Evolutionary conservation across 148 eudicot genomes (phyloP).

Genomic region (Chenopodium album): DNA sequence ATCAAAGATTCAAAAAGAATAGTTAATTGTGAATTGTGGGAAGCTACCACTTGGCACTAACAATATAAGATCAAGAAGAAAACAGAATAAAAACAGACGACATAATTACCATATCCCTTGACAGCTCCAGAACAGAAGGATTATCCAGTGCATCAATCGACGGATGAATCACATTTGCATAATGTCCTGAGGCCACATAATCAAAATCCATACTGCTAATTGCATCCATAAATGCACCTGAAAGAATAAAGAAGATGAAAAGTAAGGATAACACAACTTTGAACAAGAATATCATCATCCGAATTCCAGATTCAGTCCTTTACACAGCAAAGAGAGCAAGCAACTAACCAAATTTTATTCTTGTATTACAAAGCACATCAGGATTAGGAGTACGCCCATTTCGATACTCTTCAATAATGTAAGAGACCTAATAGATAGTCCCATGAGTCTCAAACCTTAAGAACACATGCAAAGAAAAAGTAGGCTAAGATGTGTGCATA

Average conservation of each 20-base stretch:
- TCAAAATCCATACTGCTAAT: slow-evolving; percentile 70
- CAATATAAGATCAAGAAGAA: background rate
- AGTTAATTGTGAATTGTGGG: background rate
- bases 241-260: slow-evolving; percentile 12
- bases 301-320: background rate
- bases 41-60: background rate
- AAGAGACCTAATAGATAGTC: slow-evolving; percentile 69
- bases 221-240: slow-evolving; percentile 96
- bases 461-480: slow-evolving; percentile 8
- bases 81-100: background rate
- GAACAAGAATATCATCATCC: background rate
- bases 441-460: slow-evolving; percentile 25
- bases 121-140: slow-evolving; percentile 67
- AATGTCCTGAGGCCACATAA: slow-evolving; percentile 94
- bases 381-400: slow-evolving; percentile 98
- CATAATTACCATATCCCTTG: slow-evolving; percentile 71
- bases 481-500: background rate
- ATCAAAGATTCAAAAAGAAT: background rate
- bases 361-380: slow-evolving; percentile 94
- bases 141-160: slow-evolving; percentile 34
- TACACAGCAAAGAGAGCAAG: background rate
- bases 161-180: slow-evolving; percentile 77
- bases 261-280: background rate
- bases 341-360: slow-evolving; percentile 90
- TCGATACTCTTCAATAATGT: slow-evolving; percentile 85